These are phyloP conservation scores for Fraxinus sp. DNA, from an alignment of 305 asterid genomes.

Conservation along the genomic window DNA sequence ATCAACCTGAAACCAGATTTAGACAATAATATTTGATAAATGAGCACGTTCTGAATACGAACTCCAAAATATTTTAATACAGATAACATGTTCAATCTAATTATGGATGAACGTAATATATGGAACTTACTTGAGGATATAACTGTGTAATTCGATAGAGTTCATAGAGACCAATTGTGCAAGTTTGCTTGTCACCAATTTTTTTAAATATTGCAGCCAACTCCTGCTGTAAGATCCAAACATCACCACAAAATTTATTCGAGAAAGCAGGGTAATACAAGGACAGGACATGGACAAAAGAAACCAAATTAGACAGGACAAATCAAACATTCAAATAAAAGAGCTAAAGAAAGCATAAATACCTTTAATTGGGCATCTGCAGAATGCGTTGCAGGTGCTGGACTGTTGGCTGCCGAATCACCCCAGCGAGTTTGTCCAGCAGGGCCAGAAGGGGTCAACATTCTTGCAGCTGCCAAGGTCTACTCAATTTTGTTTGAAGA, in stretches of 20 bases:
- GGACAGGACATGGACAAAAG: neutral
- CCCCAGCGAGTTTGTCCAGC: constrained; percentile 97
- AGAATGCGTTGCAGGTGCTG: constrained; percentile 83
- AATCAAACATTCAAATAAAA: neutral
- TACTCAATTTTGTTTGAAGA: constrained; percentile 36
- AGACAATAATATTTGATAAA: constrained; percentile 5
- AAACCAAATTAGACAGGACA: neutral
- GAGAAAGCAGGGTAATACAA: neutral
- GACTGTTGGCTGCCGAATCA: constrained; percentile 79
- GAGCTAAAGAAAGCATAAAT: neutral
- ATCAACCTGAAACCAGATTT: constrained; percentile 71
- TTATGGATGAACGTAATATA: neutral
- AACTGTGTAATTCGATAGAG: constrained; percentile 93
- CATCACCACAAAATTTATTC: constrained; percentile 6
- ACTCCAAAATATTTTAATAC: neutral
- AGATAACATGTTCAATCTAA: neutral
- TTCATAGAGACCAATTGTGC: constrained; percentile 96
- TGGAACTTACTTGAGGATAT: constrained; percentile 75
- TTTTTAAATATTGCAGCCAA: constrained; percentile 97
- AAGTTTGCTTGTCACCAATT: constrained; percentile 99
- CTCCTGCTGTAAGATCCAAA: constrained; percentile 76
- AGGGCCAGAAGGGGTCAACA: constrained; percentile 98
- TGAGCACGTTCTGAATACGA: neutral
- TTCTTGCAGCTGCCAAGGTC: constrained; percentile 99
- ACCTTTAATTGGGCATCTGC: constrained; percentile 97